Base-by-base conservation (phyloP, 1,284 basidiomycete species). In the Ustilago loliicola region DNA sequence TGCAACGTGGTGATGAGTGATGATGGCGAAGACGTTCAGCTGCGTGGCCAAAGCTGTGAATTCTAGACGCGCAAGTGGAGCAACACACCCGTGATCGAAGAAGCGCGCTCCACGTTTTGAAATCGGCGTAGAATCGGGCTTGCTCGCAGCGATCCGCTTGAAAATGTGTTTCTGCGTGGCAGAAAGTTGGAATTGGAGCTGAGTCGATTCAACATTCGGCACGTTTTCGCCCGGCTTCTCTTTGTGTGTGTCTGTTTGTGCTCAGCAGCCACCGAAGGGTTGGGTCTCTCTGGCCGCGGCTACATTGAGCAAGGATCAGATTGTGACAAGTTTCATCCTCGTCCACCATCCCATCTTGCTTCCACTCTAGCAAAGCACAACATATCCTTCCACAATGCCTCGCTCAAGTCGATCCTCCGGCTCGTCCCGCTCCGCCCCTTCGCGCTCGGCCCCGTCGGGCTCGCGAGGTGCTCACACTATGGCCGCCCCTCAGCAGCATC, bases 381-480 rank as follows among this genome's bases (percentile, higher is more conserved):
- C 48, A 57, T 10, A 27, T 32, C 21, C 19, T 21, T 30, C 42
- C 60, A 80, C 10, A 32, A 86, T 86, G 84, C 83, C 84, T 73
- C 83, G 84, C 61, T 83, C 82, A 53, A 77, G 73, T 59, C 66
- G 74, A 66, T 77, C 74, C 6, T 76, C 77, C 53, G 80, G 82
- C 30, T 65, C 76, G 30, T 66, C 76, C 17, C 82, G 83, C 48
- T 77, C 83, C 6, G 80, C 81, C 8, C 84, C 84, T 17, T 60
- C 76, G 19, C 83, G 83, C 62, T 72, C 80, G 4, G 80, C 80
- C 7, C 84, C 84, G 8, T 62, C 76, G 19, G 83, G 83, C 58
- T 72, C 80, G 40, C 81, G 85, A 25, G 82, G 85, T 42, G 80
- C 81, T 34, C 82, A 83, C 72, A 84, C 85, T 56, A 85, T 84